These are phyloP conservation scores for Blastocystis sp. DNA, from an alignment of 352 stramenopile species.

Conservation along the genomic window DNA sequence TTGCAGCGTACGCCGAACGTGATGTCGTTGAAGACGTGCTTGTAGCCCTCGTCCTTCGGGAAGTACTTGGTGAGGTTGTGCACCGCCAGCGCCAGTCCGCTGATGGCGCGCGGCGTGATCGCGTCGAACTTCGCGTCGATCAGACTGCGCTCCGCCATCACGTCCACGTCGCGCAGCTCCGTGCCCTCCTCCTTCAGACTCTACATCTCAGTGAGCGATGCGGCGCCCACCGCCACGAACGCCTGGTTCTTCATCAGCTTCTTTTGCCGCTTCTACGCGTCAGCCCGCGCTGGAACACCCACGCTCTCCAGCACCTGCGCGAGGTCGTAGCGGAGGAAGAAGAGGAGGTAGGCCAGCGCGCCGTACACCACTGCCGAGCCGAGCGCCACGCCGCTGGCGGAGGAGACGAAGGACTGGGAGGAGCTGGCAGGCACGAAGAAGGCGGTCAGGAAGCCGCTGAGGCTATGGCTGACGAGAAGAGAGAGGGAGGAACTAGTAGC, in stretches of 20 bases:
- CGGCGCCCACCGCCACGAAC: background rate
- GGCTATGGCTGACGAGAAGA: background rate
- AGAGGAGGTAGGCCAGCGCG: background rate
- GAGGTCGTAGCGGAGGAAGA: background rate
- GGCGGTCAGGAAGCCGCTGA: background rate
- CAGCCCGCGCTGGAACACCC: background rate
- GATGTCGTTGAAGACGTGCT: constrained; percentile 32
- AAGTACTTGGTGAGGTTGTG: constrained; percentile 12
- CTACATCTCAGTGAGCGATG: background rate
- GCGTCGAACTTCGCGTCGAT: background rate
- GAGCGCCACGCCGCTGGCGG: background rate
- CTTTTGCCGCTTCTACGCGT: constrained; percentile 18
- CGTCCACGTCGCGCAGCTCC: background rate
- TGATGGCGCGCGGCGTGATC: background rate
- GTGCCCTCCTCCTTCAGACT: background rate
- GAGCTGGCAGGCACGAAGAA: background rate
- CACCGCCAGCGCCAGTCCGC: background rate
- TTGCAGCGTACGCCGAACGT: constrained; percentile 3
- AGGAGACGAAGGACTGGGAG: background rate
- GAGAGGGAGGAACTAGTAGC: background rate
- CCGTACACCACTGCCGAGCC: background rate
- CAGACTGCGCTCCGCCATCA: background rate
- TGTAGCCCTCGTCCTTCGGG: background rate
- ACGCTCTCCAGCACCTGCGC: constrained; percentile 8
- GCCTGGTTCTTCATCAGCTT: background rate